Evolutionary conservation across 495 filamentous ascomycete genomes (phyloP).

Genomic region (Talaromyces proteolyticus): DNA sequence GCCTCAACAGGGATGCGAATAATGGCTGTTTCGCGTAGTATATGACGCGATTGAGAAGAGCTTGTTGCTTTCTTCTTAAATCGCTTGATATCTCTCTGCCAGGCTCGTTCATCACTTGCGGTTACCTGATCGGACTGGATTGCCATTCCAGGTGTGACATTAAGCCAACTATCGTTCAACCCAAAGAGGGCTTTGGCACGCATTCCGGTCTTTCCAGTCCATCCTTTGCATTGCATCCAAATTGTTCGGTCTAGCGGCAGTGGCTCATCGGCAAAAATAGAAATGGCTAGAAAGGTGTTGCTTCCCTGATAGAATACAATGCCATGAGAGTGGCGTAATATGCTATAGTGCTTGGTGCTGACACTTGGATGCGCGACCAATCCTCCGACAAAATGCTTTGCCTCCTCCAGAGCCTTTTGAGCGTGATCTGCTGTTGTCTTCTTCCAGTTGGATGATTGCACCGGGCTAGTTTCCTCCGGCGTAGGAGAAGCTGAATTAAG

Average conservation of each 20-base stretch:
- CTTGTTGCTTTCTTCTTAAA: slow-evolving; percentile 45
- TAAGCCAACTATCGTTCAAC: slow-evolving; percentile 51
- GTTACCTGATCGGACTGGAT: slow-evolving; percentile 37
- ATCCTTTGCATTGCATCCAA: slow-evolving; percentile 63
- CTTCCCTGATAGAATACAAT: slow-evolving; percentile 60
- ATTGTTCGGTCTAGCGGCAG: slow-evolving; percentile 52
- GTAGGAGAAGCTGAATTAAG: not conserved
- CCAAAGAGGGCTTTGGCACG: slow-evolving; percentile 53
- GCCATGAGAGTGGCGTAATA: slow-evolving; percentile 58
- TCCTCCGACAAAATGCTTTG: slow-evolving; percentile 57
- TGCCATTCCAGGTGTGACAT: slow-evolving; percentile 54
- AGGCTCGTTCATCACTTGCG: slow-evolving; percentile 50
- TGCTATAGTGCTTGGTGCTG: slow-evolving; percentile 60
- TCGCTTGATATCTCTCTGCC: slow-evolving; percentile 60
- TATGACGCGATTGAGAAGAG: slow-evolving; percentile 38
- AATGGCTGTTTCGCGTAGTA: slow-evolving; percentile 53
- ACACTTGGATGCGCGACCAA: slow-evolving; percentile 56
- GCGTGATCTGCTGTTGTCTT: slow-evolving; percentile 3
- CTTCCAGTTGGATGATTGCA: slow-evolving; percentile 2
- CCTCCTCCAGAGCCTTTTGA: slow-evolving; percentile 46
- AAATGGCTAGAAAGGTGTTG: slow-evolving; percentile 54
- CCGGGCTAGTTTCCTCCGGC: not conserved
- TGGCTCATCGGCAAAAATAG: slow-evolving; percentile 53
- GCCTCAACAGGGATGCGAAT: slow-evolving; percentile 56
- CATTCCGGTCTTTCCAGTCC: slow-evolving; percentile 64